These are phyloP conservation scores for Phytopythium vexans DNA, from an alignment of 352 stramenopile genomes.

Conservation along the genomic window DNA sequence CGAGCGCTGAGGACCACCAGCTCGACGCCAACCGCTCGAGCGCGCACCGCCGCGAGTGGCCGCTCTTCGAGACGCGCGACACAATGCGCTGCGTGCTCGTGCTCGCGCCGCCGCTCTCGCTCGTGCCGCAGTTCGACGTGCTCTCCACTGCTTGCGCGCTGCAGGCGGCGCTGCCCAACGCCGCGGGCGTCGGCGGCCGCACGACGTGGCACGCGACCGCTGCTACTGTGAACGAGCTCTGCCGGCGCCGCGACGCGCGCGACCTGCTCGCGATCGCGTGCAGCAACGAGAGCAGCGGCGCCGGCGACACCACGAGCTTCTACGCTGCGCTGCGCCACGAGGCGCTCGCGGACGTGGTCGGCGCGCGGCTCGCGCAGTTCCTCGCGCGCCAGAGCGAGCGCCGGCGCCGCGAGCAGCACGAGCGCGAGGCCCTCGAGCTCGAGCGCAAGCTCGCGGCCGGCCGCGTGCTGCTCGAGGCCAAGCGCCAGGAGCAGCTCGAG, in stretches of 20 bases:
- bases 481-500: conserved; percentile 59
- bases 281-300: conserved; percentile 30
- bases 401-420: conserved; percentile 42
- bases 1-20: conserved; percentile 33
- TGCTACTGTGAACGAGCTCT: conserved; percentile 33
- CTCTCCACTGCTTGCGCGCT: conserved; percentile 52
- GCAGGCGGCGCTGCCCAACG: conserved; percentile 48
- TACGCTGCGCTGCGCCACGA: conserved; percentile 53
- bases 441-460: conserved; percentile 65
- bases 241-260: conserved; percentile 41
- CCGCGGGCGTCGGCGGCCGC: conserved; percentile 48
- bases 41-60: conserved; percentile 48
- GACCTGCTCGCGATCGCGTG: conserved; percentile 54
- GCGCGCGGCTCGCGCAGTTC: conserved; percentile 35
- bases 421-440: conserved; percentile 55
- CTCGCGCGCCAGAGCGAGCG: conserved; percentile 40
- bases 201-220: conserved; percentile 59
- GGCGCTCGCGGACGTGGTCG: conserved; percentile 37
- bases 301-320: conserved; percentile 46
- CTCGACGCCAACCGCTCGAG: conserved; percentile 31
- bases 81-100: conserved; percentile 47
- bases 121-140: conserved; percentile 46
- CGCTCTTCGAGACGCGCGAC: conserved; percentile 31
- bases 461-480: conserved; percentile 48
- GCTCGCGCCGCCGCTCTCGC: conserved; percentile 7